These are phyloP conservation scores for Arthrinium phaeospermum DNA, from an alignment of 2,329 filamentous ascomycete genomes.

Conservation along the genomic window DNA sequence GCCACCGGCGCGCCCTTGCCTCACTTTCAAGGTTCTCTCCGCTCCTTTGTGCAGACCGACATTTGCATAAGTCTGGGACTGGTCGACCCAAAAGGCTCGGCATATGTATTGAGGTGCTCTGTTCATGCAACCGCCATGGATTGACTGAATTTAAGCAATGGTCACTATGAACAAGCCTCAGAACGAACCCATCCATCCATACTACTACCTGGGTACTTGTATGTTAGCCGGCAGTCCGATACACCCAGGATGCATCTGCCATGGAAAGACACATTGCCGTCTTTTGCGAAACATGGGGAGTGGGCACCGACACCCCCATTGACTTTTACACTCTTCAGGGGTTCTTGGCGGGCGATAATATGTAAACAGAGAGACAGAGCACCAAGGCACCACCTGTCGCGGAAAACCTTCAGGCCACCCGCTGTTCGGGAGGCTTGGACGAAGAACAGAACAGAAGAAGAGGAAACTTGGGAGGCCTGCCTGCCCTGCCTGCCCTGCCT, in stretches of 20 bases:
- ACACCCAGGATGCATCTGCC: neutral
- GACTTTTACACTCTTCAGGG: neutral
- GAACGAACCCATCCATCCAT: neutral
- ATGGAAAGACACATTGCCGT: slow-evolving; percentile 3
- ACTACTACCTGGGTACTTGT: neutral
- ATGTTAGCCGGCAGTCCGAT: neutral
- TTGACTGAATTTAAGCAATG: neutral
- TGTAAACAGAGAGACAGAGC: neutral
- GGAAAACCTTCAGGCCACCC: neutral
- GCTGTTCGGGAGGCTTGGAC: too few species aligned
- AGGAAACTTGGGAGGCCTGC: neutral
- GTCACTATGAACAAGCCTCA: neutral
- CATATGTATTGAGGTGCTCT: too few species aligned
- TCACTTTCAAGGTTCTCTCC: neutral
- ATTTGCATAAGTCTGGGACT: neutral
- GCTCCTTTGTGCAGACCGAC: slow-evolving; percentile 1
- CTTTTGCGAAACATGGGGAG: neutral
- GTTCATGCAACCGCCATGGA: neutral
- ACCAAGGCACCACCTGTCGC: neutral
- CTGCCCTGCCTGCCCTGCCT: too few species aligned
- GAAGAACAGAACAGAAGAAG: too few species aligned
- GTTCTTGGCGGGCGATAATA: neutral
- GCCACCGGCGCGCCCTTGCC: neutral
- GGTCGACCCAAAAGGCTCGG: too few species aligned
- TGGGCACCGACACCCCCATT: neutral